Evolutionary conservation across 345 rosid genomes (phyloP).

Genomic region (Dimocarpus longan): DNA sequence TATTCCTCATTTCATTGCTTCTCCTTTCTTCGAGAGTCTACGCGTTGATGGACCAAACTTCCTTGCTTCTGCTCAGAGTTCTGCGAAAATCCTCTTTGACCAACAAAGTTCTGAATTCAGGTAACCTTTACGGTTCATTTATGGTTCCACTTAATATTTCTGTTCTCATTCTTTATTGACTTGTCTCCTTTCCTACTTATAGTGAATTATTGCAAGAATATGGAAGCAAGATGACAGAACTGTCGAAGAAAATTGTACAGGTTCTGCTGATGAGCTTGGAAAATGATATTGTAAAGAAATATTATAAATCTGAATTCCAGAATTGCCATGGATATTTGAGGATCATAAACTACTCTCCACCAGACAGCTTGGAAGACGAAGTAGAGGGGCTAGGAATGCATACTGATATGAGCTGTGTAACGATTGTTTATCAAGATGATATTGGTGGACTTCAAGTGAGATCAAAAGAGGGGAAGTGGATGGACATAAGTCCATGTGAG

Average conservation of each 20-base stretch:
- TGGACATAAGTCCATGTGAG: constrained; percentile 40
- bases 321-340: constrained; percentile 47
- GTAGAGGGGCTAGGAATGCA: constrained; percentile 52
- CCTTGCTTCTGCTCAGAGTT: constrained; percentile 38
- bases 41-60: constrained; percentile 40
- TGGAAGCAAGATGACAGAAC: constrained; percentile 37
- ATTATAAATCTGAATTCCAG: constrained; percentile 31
- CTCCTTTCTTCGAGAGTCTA: constrained; percentile 48
- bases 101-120: constrained; percentile 33
- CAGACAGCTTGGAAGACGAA: constrained; percentile 23
- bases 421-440: constrained; percentile 42
- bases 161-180: neutral
- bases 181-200: neutral
- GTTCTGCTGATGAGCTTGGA: constrained; percentile 31
- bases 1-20: constrained; percentile 47
- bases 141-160: too few relatives aligned
- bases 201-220: constrained; percentile 37
- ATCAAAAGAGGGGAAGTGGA: constrained; percentile 47
- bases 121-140: constrained; percentile 1
- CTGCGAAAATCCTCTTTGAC: constrained; percentile 23
- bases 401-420: constrained; percentile 50
- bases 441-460: constrained; percentile 45
- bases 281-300: constrained; percentile 27
- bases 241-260: constrained; percentile 33
- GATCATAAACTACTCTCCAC: constrained; percentile 39